Evolutionary conservation across 805 yeast genomes (phyloP).

Genomic region (Candida ovalis): DNA sequence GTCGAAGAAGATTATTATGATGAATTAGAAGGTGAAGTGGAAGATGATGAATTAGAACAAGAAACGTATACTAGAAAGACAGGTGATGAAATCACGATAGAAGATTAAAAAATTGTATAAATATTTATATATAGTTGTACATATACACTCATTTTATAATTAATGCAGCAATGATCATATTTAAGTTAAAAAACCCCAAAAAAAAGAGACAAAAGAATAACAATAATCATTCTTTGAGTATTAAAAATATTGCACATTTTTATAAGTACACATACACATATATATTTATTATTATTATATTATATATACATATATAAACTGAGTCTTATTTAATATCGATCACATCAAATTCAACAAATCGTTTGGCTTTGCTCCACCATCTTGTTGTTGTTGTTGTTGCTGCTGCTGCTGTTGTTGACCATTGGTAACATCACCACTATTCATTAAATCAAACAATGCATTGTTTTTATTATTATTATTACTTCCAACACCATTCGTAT

Average conservation of each 20-base stretch:
- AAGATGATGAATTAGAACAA: constrained; percentile 26
- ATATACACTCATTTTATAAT: not conserved
- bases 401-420: not conserved
- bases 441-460: constrained; percentile 10
- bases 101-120: constrained; percentile 14
- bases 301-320: not conserved
- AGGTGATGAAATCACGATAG: constrained; percentile 17
- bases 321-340: not conserved
- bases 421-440: not conserved
- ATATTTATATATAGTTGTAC: no score
- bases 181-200: not conserved
- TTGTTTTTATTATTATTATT: constrained; percentile 6
- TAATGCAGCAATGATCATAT: not conserved
- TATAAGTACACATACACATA: not conserved
- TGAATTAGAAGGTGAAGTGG: constrained; percentile 20
- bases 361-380: constrained; percentile 7
- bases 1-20: constrained; percentile 19
- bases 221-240: not conserved
- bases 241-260: no score
- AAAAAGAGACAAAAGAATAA: not conserved
- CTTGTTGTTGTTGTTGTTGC: not conserved
- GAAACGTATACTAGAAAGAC: constrained; percentile 17
- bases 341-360: constrained; percentile 18
- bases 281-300: not conserved
- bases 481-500: constrained; percentile 4